Base-by-base conservation (phyloP, 1,284 basidiomycete species). In the Blastosporella zonata region DNA sequence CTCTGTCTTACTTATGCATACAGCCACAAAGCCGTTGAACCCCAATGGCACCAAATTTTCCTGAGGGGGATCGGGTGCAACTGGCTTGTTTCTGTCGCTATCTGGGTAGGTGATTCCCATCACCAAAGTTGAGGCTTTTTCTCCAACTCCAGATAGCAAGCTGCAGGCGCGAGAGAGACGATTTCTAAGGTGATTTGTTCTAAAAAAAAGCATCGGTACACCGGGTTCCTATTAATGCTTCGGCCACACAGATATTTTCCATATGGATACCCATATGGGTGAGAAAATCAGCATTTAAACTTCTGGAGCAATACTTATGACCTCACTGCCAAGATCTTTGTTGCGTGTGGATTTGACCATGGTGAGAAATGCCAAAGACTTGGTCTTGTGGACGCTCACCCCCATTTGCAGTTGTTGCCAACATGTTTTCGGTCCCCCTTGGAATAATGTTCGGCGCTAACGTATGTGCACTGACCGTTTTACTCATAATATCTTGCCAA, bases 251-350 rank as follows among this genome's bases (percentile, higher is more conserved):
- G 77, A 75, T 90, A 35, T 67, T 85, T 48, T 79, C 82, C 0
- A 74, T 80, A 36, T 89, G 85, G 83, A 79, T 90, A 50, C 87
- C 88, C 6, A 87, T 90, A 53, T 88, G 84, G 78, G 80, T 82
- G 57, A 46, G 73, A 28, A n/a, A 15, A 15, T 36, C n/a, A 23
- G 17, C n/a, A 22, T 18, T n/a, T 21, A 20, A 27, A 2, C 28
- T 41, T 13, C 20, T 22, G 13, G 10, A 12, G 2, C n/a, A 15
- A 18, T 22, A 35, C 15, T 29, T 43, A 23, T 45, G n/a, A 13
- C 10, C 18, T 15, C 9, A 31, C 33, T 40, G 9, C n/a, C 46
- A 84, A n/a, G 82, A 71, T 84, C 28, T 90, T 90, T 59, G 86
- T 88, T 4, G 72, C 84, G 0, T 82, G 82, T 50, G 77, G 78